These are phyloP conservation scores for Rubus parviflorus DNA, from an alignment of 306 rosid species.

Conservation along the genomic window DNA sequence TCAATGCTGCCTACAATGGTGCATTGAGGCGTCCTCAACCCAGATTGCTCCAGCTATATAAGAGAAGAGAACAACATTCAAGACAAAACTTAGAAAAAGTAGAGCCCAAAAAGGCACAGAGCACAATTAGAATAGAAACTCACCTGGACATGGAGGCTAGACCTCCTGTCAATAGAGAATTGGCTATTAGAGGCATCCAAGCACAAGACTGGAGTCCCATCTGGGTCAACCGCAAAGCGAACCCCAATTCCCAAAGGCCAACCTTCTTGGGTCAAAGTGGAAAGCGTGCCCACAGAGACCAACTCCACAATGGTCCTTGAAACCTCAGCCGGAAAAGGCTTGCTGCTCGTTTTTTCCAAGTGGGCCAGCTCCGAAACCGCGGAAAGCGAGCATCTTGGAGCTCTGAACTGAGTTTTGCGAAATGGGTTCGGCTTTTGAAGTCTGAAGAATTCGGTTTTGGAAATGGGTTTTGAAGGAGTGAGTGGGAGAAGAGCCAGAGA, in stretches of 20 bases:
- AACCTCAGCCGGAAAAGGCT: conserved; percentile 80
- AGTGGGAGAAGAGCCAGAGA: conserved; percentile 35
- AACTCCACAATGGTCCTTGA: conserved; percentile 86
- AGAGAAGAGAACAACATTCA: conserved; percentile 19
- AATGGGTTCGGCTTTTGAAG: conserved; percentile 23
- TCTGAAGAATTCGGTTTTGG: conserved; percentile 24
- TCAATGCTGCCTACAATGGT: conserved; percentile 72
- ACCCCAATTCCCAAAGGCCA: conserved; percentile 83
- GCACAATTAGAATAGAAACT: not conserved
- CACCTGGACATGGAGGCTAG: conserved; percentile 90
- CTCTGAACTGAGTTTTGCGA: conserved; percentile 19
- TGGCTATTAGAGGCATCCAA: conserved; percentile 37
- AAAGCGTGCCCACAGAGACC: conserved; percentile 66
- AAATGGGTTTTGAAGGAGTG: conserved; percentile 19
- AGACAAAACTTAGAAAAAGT: not conserved
- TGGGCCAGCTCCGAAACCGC: conserved; percentile 46
- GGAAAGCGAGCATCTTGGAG: conserved; percentile 59
- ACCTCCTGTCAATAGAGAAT: conserved; percentile 37
- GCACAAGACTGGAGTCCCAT: conserved; percentile 73
- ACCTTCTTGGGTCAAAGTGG: conserved; percentile 55
- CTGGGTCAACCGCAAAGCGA: conserved; percentile 64
- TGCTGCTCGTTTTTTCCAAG: conserved; percentile 40
- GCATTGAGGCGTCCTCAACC: conserved; percentile 86
- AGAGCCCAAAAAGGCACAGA: not conserved
- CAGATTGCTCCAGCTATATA: conserved; percentile 64